Evolutionary conservation across 441 rosid genomes (phyloP).

Genomic region (Cnidoscolus chayamansa): DNA sequence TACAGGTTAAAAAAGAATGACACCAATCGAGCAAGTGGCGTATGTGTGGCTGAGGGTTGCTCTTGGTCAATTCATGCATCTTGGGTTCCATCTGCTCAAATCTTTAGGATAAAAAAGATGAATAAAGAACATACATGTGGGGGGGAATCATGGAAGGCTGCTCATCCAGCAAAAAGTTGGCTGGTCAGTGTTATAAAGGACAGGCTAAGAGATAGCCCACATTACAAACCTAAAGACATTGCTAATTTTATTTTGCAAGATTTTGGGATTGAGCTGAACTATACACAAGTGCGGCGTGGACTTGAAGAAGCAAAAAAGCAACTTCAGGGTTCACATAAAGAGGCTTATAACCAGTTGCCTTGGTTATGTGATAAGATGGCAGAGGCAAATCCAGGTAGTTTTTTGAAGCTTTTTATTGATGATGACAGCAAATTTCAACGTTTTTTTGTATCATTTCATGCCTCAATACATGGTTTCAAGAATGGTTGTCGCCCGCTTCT

Average conservation of each 20-base stretch:
- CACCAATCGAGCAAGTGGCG: slow-evolving; percentile 70
- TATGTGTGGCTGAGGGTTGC: slow-evolving; percentile 67
- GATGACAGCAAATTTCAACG: slow-evolving; percentile 66
- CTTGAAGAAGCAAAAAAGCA: slow-evolving; percentile 84
- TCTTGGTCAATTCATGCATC: slow-evolving; percentile 83
- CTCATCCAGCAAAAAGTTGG: slow-evolving; percentile 83
- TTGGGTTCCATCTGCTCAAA: slow-evolving; percentile 69
- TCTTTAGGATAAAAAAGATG: slow-evolving; percentile 67
- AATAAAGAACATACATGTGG: slow-evolving; percentile 64
- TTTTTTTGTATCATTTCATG: slow-evolving; percentile 64
- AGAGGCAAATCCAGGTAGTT: slow-evolving; percentile 76
- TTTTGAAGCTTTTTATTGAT: slow-evolving; percentile 47
- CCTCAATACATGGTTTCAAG: slow-evolving; percentile 63
- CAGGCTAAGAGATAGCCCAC: slow-evolving; percentile 68
- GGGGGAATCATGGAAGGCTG: slow-evolving; percentile 77
- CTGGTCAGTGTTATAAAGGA: slow-evolving; percentile 78
- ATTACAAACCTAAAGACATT: slow-evolving; percentile 78
- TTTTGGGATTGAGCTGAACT: slow-evolving; percentile 75
- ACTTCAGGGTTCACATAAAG: slow-evolving; percentile 78
- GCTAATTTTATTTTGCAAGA: slow-evolving; percentile 58
- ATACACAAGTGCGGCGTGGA: slow-evolving; percentile 81
- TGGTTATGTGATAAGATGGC: slow-evolving; percentile 58
- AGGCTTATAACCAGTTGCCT: slow-evolving; percentile 66
- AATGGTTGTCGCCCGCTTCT: slow-evolving; percentile 83
- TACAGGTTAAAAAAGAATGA: slow-evolving; percentile 83